Evolutionary conservation across 768 basidiomycete genomes (phyloP).

Genomic region (Kwoniella botswanensis): DNA sequence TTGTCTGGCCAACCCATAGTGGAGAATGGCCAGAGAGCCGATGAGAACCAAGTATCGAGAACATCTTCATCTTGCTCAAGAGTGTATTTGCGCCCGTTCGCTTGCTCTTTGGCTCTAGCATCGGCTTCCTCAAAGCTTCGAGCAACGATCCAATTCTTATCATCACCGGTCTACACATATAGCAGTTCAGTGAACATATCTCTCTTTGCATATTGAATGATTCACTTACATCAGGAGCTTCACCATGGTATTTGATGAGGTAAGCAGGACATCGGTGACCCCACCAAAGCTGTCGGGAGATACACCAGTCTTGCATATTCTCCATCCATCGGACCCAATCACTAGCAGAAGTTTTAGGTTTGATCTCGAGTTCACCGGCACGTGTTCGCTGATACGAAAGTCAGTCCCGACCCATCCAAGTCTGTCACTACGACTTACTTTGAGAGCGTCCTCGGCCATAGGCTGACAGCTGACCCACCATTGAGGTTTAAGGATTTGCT

Average conservation of each 20-base stretch:
- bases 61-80: constrained; percentile 96
- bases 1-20: constrained; percentile 98
- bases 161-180: constrained; percentile 65
- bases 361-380: constrained; percentile 82
- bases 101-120: constrained; percentile 70
- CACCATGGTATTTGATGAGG: constrained; percentile 82
- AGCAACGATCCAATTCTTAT: constrained; percentile 89
- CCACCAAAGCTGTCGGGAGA: constrained; percentile 99
- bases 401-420: background rate
- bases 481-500: constrained; percentile 92
- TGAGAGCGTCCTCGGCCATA: constrained; percentile 84
- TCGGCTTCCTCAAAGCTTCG: constrained; percentile 78
- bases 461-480: constrained; percentile 98
- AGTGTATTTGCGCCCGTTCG: constrained; percentile 70
- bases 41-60: constrained; percentile 99
- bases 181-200: too few relatives aligned
- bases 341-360: constrained; percentile 81
- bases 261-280: constrained; percentile 96
- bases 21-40: constrained; percentile 95
- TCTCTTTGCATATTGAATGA: constrained; percentile 52
- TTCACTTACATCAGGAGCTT: constrained; percentile 63
- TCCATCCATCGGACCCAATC: constrained; percentile 98
- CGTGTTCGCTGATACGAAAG: constrained; percentile 70
- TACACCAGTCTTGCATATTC: constrained; percentile 97
- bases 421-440: constrained; percentile 61